Evolutionary conservation across 306 rosid genomes (phyloP).

Genomic region (Canavalia gladiata): DNA sequence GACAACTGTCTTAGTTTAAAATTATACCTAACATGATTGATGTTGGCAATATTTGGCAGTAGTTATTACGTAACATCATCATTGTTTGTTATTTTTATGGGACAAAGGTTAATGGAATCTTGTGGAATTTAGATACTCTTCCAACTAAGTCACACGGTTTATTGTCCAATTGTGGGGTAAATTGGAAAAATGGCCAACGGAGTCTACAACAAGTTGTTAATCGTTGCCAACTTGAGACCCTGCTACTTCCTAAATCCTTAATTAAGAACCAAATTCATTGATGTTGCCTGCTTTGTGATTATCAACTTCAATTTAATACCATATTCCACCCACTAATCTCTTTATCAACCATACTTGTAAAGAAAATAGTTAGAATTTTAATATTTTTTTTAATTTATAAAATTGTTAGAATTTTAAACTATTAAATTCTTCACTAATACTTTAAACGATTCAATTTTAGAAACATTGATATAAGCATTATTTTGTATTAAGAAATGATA

Average conservation of each 20-base stretch:
- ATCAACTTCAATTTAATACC: constrained; percentile 37
- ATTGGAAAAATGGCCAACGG: constrained; percentile 36
- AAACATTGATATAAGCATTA: no score
- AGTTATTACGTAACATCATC: constrained; percentile 20
- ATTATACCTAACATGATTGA: constrained; percentile 26
- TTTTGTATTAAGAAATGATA: constrained; percentile 40
- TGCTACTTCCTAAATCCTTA: constrained; percentile 30
- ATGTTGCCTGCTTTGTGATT: constrained; percentile 43
- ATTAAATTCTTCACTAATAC: no score
- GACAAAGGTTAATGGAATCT: constrained; percentile 45
- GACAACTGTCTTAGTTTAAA: background rate
- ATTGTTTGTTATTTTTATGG: background rate
- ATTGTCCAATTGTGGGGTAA: constrained; percentile 52
- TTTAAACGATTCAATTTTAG: no score
- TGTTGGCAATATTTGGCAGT: constrained; percentile 34
- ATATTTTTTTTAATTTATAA: no score
- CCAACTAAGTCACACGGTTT: constrained; percentile 48
- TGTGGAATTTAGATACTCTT: constrained; percentile 47
- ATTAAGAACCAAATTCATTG: constrained; percentile 22
- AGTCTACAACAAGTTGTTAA: constrained; percentile 49
- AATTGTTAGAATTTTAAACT: no score
- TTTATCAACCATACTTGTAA: background rate
- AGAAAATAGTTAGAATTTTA: no score
- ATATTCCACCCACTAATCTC: constrained; percentile 40
- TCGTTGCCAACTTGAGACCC: constrained; percentile 11